Percentiles rank a stretch among this genome's conserved stretches.
phyloP scores from a whole-genome alignment of 1,139 yeast species.

The Eremothecium cymbalariae region DNA sequence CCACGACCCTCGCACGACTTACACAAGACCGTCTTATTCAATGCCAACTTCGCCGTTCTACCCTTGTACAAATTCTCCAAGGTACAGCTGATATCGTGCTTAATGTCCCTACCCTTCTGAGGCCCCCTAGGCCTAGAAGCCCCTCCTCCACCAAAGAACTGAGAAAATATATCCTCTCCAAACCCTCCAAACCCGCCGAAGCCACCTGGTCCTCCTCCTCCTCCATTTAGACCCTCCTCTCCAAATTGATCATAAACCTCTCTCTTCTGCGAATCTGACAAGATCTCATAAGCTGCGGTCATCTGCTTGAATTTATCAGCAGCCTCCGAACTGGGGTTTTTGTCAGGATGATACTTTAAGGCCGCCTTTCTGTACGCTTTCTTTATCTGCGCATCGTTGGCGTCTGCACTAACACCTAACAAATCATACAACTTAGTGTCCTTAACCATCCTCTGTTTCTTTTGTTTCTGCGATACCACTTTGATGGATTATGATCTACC shows the following conservation, averaged over 20 bases:
- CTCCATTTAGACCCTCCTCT: conserved; percentile 80
- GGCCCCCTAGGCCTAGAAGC: conserved; percentile 79
- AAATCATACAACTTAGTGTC: conserved; percentile 84
- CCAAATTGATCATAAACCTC: conserved; percentile 85
- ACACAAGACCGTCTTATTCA: conserved; percentile 88
- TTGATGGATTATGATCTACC: too few species aligned
- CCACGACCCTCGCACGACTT: conserved; percentile 88
- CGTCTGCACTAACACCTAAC: conserved; percentile 72
- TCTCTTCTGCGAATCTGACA: conserved; percentile 83
- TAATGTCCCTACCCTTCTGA: conserved; percentile 78
- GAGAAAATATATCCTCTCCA: conserved; percentile 86
- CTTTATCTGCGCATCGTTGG: conserved; percentile 77
- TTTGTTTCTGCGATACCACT: neutral
- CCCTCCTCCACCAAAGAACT: conserved; percentile 75
- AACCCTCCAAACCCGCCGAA: conserved; percentile 43
- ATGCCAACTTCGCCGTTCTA: conserved; percentile 85
- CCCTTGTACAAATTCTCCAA: conserved; percentile 94
- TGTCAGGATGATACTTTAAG: conserved; percentile 91
- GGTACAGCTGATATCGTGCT: conserved; percentile 76
- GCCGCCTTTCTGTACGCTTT: conserved; percentile 94
- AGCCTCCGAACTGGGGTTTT: conserved; percentile 81
- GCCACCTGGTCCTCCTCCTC: conserved; percentile 53
- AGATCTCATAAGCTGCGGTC: conserved; percentile 81
- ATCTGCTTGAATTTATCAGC: conserved; percentile 94
- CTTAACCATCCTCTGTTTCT: conserved; percentile 56